Percentiles rank a stretch among this genome's conserved stretches.
phyloP scores from a whole-genome alignment of 768 basidiomycete genomes.

The Suillus ampliporus region DNA sequence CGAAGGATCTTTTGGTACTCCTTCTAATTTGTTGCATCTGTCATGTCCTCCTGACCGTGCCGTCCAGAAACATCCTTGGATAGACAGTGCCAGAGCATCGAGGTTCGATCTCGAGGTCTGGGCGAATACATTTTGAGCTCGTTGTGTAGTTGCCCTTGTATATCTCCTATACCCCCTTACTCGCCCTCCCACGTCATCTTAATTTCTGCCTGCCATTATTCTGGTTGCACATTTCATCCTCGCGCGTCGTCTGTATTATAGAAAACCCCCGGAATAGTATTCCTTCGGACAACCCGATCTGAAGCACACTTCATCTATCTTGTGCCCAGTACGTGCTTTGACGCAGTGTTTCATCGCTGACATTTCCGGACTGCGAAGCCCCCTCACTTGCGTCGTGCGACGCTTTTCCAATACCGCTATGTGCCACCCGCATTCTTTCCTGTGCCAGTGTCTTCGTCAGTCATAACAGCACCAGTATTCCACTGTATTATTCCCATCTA shows the following conservation, averaged over 20 bases:
- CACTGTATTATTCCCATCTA: slow-evolving; percentile 7
- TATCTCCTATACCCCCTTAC: slow-evolving; percentile 15
- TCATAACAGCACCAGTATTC: slow-evolving; percentile 21
- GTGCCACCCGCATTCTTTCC: background rate
- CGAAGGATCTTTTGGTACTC: slow-evolving; percentile 84
- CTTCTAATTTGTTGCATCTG: slow-evolving; percentile 12
- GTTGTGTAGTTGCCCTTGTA: slow-evolving; percentile 18
- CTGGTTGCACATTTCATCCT: slow-evolving; percentile 35
- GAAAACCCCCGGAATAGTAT: slow-evolving; percentile 20
- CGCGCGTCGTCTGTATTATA: slow-evolving; percentile 38
- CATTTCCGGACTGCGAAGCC: background rate
- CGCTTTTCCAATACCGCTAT: background rate
- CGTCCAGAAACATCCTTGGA: slow-evolving; percentile 73
- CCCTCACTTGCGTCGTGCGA: background rate
- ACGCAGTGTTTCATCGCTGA: background rate
- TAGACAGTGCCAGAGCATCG: slow-evolving; percentile 63
- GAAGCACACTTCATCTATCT: background rate
- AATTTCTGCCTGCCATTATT: slow-evolving; percentile 29
- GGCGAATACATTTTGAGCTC: slow-evolving; percentile 72
- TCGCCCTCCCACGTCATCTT: slow-evolving; percentile 29
- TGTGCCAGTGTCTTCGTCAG: background rate
- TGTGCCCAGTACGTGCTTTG: background rate
- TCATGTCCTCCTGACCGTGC: background rate
- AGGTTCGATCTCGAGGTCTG: slow-evolving; percentile 78
- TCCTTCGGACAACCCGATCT: background rate